These are phyloP conservation scores for Solanum arcanum DNA, from an alignment of 257 asterid genomes.

Conservation along the genomic window DNA sequence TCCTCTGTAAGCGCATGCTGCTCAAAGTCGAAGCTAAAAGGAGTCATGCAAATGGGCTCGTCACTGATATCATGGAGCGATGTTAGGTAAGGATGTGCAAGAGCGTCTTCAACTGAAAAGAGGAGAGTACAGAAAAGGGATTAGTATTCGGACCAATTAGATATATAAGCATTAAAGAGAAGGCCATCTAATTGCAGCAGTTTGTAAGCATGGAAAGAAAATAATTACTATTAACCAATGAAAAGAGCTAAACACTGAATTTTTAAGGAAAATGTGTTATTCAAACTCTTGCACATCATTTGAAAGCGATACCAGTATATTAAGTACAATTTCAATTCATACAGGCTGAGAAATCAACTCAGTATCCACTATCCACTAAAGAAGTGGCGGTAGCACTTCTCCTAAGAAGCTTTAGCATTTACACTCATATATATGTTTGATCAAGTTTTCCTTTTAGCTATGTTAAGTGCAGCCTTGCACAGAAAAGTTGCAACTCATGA, in stretches of 20 bases:
- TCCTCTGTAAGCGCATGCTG: conserved; percentile 90
- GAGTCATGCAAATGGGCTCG: conserved; percentile 71
- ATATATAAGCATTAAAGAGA: not conserved
- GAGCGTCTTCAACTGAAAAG: conserved; percentile 74
- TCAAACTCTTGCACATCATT: not conserved
- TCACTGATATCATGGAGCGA: conserved; percentile 96
- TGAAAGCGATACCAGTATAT: not conserved
- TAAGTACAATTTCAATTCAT: not conserved
- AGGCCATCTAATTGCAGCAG: not conserved
- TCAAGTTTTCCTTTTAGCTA: not conserved
- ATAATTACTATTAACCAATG: not conserved
- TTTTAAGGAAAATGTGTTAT: not conserved
- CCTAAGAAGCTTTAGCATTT: not conserved
- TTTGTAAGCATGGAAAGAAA: not conserved
- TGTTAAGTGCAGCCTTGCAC: not conserved
- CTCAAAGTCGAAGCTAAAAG: conserved; percentile 91
- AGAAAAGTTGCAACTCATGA: not conserved
- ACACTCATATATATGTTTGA: not conserved
- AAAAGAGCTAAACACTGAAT: not conserved
- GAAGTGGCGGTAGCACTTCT: not conserved
- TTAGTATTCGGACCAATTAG: not conserved
- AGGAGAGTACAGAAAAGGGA: not conserved
- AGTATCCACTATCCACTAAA: not conserved
- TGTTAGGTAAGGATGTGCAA: conserved; percentile 85
- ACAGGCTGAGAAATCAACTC: not conserved